These are phyloP conservation scores for Coniochaeta prunicola DNA, from an alignment of 2,329 filamentous ascomycete species.

Conservation along the genomic window DNA sequence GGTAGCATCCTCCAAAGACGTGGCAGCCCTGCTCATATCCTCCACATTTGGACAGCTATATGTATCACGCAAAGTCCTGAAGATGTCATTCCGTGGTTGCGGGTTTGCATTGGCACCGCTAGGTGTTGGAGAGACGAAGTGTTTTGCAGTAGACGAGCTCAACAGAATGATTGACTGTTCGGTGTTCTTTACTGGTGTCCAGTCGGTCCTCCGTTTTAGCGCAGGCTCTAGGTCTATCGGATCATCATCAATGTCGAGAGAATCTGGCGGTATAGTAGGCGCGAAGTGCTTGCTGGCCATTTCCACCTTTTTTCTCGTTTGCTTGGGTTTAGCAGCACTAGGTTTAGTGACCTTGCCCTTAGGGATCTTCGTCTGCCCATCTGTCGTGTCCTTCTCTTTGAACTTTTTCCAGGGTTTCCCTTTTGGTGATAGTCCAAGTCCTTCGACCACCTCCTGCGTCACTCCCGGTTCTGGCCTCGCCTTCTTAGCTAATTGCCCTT, in stretches of 20 bases:
- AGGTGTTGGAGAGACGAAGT: slow-evolving; percentile 13
- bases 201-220: slow-evolving; percentile 48
- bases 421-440: background rate
- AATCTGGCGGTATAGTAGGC: slow-evolving; percentile 1
- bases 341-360: slow-evolving; percentile 25
- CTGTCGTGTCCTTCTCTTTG: slow-evolving; percentile 12
- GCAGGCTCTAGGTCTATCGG: slow-evolving; percentile 38
- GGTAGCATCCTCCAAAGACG: background rate
- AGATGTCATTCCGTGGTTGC: slow-evolving; percentile 22
- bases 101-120: slow-evolving; percentile 6
- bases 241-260: slow-evolving; percentile 17
- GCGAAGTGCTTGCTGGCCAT: slow-evolving; percentile 27
- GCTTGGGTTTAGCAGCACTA: slow-evolving; percentile 11
- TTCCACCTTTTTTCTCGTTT: slow-evolving; percentile 18
- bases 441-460: background rate
- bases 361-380: slow-evolving; percentile 21
- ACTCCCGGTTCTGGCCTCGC: background rate
- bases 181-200: slow-evolving; percentile 49
- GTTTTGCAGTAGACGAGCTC: slow-evolving; percentile 23
- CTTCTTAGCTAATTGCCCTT: background rate
- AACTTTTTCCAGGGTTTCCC: slow-evolving; percentile 31
- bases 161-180: slow-evolving; percentile 12
- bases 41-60: slow-evolving; percentile 29
- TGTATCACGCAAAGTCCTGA: slow-evolving; percentile 34
- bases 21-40: background rate